Conservation (phyloP, 2,329 filamentous ascomycete genomes). For the Aspergillus unguis region DNA sequence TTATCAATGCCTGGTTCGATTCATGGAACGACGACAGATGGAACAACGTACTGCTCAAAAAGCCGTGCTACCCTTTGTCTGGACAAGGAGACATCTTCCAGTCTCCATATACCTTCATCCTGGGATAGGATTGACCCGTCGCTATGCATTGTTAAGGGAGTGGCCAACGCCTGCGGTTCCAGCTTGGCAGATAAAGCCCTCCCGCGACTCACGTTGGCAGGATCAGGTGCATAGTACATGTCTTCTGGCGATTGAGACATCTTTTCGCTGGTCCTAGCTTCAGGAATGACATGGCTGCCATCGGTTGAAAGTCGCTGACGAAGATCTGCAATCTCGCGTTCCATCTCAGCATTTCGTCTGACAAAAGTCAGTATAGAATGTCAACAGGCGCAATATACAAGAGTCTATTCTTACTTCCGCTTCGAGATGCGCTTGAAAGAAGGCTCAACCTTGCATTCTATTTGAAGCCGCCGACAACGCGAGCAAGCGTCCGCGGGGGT, state of each 20-base stretch:
- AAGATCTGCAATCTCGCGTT: conserved; percentile 53
- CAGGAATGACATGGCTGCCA: conserved; percentile 18
- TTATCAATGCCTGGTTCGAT: too few species aligned
- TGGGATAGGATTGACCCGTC: conserved; percentile 37
- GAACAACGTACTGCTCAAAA: conserved; percentile 39
- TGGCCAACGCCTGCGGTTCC: conserved; percentile 33
- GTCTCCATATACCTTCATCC: conserved; percentile 43
- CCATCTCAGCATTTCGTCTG: conserved; percentile 62
- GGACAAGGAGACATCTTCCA: conserved; percentile 47
- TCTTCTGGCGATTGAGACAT: conserved; percentile 36
- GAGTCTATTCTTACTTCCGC: conserved; percentile 38
- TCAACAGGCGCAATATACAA: not conserved
- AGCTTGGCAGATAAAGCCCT: conserved; percentile 34
- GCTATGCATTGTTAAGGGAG: conserved; percentile 32
- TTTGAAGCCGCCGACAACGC: conserved; percentile 59
- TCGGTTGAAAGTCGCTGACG: conserved; percentile 42
- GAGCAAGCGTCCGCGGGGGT: conserved; percentile 60
- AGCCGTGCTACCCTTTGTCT: conserved; percentile 39
- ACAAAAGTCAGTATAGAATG: conserved; percentile 6
- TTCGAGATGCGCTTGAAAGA: conserved; percentile 66
- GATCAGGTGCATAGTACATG: conserved; percentile 30
- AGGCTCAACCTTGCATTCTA: conserved; percentile 63
- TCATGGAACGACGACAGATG: too few species aligned
- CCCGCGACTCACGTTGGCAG: conserved; percentile 25
- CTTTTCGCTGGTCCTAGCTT: conserved; percentile 28